phyloP scores from a whole-genome alignment of 768 basidiomycete genomes.

The Holtermanniella nyarrowii region DNA sequence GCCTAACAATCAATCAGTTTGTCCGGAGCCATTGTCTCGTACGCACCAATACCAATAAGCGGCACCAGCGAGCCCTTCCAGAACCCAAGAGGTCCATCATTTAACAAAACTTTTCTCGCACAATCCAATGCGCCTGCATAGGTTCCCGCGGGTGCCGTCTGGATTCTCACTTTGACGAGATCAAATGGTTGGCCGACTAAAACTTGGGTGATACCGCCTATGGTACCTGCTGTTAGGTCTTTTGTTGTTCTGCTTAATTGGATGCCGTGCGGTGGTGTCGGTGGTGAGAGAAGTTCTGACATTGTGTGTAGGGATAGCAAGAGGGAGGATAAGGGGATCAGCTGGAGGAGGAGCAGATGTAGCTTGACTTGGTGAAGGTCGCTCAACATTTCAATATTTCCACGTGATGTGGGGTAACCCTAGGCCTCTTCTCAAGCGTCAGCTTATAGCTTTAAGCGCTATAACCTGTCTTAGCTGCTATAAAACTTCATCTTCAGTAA shows the following conservation, averaged over 20 bases:
- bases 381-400: too few relatives aligned
- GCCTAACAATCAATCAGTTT: conserved; percentile 33
- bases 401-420: too few relatives aligned
- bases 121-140: conserved; percentile 80
- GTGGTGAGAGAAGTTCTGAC: conserved; percentile 34
- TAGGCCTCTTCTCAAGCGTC: too few relatives aligned
- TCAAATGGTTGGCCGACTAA: conserved; percentile 60
- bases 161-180: conserved; percentile 88
- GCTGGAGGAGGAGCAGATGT: too few relatives aligned
- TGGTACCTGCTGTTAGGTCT: conserved; percentile 79
- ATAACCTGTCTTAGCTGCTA: too few relatives aligned
- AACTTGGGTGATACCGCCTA: conserved; percentile 73
- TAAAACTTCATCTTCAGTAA: too few relatives aligned
- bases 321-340: too few relatives aligned
- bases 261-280: conserved; percentile 15
- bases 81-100: conserved; percentile 86
- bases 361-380: too few relatives aligned
- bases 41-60: conserved; percentile 63
- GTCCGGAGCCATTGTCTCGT: neutral
- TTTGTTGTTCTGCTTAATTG: conserved; percentile 51
- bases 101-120: conserved; percentile 77
- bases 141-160: conserved; percentile 82
- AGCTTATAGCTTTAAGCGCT: too few relatives aligned
- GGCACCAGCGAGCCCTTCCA: conserved; percentile 95
- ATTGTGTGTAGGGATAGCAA: too few relatives aligned